Percentiles rank a stretch among this genome's conserved stretches.
Evolutionary conservation across 2,329 filamentous ascomycete species (phyloP).

Genomic region (Canariomyces notabilis): DNA sequence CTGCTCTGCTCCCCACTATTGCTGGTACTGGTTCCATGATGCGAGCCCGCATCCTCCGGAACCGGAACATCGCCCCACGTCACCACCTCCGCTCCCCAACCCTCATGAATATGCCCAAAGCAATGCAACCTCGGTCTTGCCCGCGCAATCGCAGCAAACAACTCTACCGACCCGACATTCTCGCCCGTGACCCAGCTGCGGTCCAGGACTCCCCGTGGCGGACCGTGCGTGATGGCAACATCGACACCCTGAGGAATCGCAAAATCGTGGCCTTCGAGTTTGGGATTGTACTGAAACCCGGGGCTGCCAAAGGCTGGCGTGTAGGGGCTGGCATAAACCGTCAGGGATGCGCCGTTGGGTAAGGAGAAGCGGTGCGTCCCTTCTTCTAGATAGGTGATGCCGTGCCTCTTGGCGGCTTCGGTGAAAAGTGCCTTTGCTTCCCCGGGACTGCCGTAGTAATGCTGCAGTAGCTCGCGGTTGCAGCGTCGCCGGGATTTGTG

Average conservation of each 20-base stretch:
- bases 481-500: slow-evolving; percentile 5
- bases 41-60: not conserved
- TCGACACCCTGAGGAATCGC: slow-evolving; percentile 35
- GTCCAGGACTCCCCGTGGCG: slow-evolving; percentile 48
- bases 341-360: slow-evolving; percentile 44
- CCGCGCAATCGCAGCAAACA: slow-evolving; percentile 8
- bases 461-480: slow-evolving; percentile 17
- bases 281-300: slow-evolving; percentile 45
- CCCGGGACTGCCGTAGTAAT: slow-evolving; percentile 36
- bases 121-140: slow-evolving; percentile 14
- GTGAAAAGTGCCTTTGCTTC: slow-evolving; percentile 37
- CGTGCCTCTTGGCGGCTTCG: slow-evolving; percentile 28
- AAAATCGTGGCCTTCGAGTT: slow-evolving; percentile 36
- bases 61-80: slow-evolving; percentile 1
- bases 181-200: slow-evolving; percentile 14
- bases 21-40: too few species aligned
- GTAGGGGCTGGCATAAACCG: slow-evolving; percentile 49
- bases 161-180: not conserved
- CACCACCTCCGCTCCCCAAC: slow-evolving; percentile 1
- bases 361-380: slow-evolving; percentile 45
- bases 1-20: too few species aligned
- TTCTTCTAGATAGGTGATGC: slow-evolving; percentile 46
- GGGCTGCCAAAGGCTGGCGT: slow-evolving; percentile 43
- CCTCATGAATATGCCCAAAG: slow-evolving; percentile 7
- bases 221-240: slow-evolving; percentile 51